Evolutionary conservation across 306 rosid species (phyloP).

Genomic region (Ceratonia siliqua): DNA sequence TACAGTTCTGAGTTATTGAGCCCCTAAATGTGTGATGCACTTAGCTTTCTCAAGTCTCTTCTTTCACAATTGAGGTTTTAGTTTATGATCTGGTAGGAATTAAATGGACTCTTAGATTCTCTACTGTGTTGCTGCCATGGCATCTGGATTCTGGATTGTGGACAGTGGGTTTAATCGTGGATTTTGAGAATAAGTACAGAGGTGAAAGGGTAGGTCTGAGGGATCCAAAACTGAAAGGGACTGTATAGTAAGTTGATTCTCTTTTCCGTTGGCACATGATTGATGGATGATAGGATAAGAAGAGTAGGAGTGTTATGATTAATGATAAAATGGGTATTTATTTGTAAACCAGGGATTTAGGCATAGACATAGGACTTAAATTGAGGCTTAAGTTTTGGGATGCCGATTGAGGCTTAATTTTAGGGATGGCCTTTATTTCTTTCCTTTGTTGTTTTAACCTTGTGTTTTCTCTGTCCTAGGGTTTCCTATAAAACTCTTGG

Average conservation of each 20-base stretch:
- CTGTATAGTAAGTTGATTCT: neutral
- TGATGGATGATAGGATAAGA: too few species aligned
- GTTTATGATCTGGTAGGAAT: neutral
- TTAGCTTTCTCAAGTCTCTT: neutral
- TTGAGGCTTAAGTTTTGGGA: too few species aligned
- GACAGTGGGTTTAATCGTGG: neutral
- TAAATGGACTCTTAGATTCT: constrained; percentile 8
- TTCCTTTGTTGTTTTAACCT: too few species aligned
- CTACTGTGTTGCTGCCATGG: neutral
- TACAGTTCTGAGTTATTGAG: neutral
- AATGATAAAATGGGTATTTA: too few species aligned
- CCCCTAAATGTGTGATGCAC: neutral
- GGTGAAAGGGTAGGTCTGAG: neutral
- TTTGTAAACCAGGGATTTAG: too few species aligned
- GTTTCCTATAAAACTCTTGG: too few species aligned
- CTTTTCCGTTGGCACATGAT: neutral
- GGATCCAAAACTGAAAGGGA: neutral
- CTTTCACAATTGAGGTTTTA: neutral
- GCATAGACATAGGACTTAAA: too few species aligned
- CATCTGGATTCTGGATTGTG: too few species aligned
- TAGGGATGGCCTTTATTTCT: too few species aligned
- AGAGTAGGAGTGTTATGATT: too few species aligned
- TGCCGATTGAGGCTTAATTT: too few species aligned
- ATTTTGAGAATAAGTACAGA: neutral
- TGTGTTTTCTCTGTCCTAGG: too few species aligned